phyloP scores from a whole-genome alignment of 2,329 filamentous ascomycete species.

The Pyrenophora teres region DNA sequence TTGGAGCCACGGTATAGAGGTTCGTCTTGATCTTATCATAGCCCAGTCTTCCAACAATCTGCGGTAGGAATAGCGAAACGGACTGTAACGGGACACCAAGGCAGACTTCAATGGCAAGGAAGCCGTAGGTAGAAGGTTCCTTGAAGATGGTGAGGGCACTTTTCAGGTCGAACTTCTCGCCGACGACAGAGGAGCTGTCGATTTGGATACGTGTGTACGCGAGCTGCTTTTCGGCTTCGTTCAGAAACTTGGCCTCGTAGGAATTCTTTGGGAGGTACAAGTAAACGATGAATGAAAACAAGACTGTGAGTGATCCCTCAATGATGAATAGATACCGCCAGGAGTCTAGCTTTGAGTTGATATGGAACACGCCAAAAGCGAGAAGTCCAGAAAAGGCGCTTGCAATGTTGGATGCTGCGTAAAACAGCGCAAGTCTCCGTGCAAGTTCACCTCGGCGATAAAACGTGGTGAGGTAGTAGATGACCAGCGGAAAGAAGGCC shows the following conservation, averaged over 20 bases:
- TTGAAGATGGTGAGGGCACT: slow-evolving; percentile 60
- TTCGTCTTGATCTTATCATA: slow-evolving; percentile 70
- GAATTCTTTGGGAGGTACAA: slow-evolving; percentile 71
- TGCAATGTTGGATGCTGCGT: slow-evolving; percentile 75
- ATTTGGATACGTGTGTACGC: slow-evolving; percentile 76
- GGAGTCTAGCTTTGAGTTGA: slow-evolving; percentile 57
- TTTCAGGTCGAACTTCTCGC: slow-evolving; percentile 59
- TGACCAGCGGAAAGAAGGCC: slow-evolving; percentile 72
- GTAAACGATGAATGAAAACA: slow-evolving; percentile 66
- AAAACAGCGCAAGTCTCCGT: slow-evolving; percentile 72
- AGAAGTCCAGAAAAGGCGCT: slow-evolving; percentile 67
- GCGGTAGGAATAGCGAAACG: slow-evolving; percentile 62
- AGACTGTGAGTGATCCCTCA: slow-evolving; percentile 62
- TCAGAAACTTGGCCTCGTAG: slow-evolving; percentile 68
- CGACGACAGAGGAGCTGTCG: slow-evolving; percentile 70
- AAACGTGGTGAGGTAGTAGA: slow-evolving; percentile 65
- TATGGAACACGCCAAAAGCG: slow-evolving; percentile 65
- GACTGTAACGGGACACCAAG: slow-evolving; percentile 63
- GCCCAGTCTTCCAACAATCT: slow-evolving; percentile 60
- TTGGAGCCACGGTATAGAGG: slow-evolving; percentile 80
- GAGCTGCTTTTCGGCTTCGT: slow-evolving; percentile 66
- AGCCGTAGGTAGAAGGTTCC: slow-evolving; percentile 59
- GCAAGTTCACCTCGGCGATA: slow-evolving; percentile 74
- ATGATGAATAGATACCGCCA: slow-evolving; percentile 72
- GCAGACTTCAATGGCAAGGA: slow-evolving; percentile 63